Percentiles rank a stretch among this genome's conserved stretches.
Conservation (phyloP, 768 basidiomycete species). For the Hericium alpestre region DNA sequence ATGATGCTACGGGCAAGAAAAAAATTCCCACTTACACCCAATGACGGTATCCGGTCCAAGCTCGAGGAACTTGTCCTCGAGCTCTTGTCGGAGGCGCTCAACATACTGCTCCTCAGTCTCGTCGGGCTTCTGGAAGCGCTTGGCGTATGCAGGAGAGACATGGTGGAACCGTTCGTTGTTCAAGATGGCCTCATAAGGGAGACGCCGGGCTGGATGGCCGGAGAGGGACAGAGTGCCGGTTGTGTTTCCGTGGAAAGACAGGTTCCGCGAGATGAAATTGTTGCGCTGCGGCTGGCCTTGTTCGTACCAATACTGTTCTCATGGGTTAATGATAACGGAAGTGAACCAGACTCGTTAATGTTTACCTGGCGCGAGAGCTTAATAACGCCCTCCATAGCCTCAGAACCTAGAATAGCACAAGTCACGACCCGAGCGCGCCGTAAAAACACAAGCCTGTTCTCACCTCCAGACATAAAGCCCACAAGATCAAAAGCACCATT, state of each 20-base stretch:
- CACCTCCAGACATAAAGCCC: conserved; percentile 71
- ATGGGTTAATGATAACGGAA: neutral
- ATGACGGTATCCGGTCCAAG: conserved; percentile 76
- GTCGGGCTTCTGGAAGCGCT: conserved; percentile 56
- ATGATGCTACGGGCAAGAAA: neutral
- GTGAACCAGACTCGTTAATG: too few relatives aligned
- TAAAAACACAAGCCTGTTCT: conserved; percentile 6
- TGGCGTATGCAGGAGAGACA: conserved; percentile 80
- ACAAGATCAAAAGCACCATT: conserved; percentile 64
- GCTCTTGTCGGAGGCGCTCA: conserved; percentile 62
- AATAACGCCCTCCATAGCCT: conserved; percentile 82
- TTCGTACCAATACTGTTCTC: conserved; percentile 55
- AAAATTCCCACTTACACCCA: conserved; percentile 45
- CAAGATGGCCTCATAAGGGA: conserved; percentile 56
- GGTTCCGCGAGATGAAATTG: conserved; percentile 68
- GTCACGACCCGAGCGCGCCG: neutral
- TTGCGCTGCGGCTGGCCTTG: conserved; percentile 56
- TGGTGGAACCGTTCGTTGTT: conserved; percentile 65
- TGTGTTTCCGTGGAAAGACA: conserved; percentile 85
- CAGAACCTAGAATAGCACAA: conserved; percentile 45
- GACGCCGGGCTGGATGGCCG: conserved; percentile 55
- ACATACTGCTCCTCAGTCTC: conserved; percentile 79
- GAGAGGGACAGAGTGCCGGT: conserved; percentile 58
- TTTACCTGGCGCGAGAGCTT: conserved; percentile 71
- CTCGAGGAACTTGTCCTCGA: conserved; percentile 78